These are phyloP conservation scores for sorghum (Sorghum bicolor) DNA, from an alignment of 176 grass and related monocot genomes.

Conservation along the genomic window Sorghum_bicolor_NCBIv3 NC_012870.2:26841501-26842000, in stretches of 20 bases:
- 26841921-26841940: background rate
- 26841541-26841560: too few species aligned
- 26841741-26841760: background rate
- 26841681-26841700: background rate
- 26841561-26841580: too few species aligned
- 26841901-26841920: background rate
- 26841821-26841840: conserved; percentile 13
- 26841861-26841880: background rate
- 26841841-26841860: background rate
- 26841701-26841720: background rate
- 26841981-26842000: background rate
- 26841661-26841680: too few species aligned
- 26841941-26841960: background rate
- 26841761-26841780: background rate
- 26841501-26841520: too few species aligned
- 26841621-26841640: too few species aligned
- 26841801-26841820: background rate
- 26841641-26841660: too few species aligned
- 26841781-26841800: background rate
- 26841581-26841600: too few species aligned
- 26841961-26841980: background rate
- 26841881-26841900: background rate
- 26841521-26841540: too few species aligned
- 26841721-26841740: background rate
- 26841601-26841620: too few species aligned